These are phyloP conservation scores for Linaria vulgaris DNA, from an alignment of 257 asterid species.

Conservation along the genomic window DNA sequence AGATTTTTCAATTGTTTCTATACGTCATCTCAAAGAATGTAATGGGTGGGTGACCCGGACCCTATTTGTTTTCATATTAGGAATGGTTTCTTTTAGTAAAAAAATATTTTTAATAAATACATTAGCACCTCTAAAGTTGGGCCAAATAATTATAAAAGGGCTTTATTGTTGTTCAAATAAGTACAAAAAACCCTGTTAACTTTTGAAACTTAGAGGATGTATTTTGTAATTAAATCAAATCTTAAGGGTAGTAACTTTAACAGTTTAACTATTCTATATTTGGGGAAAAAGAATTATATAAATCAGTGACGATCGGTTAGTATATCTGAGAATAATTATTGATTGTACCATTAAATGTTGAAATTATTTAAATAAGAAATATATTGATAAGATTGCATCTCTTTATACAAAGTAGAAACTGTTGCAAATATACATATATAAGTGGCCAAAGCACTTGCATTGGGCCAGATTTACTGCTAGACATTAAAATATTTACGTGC, in stretches of 20 bases:
- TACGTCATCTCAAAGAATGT: too few species aligned
- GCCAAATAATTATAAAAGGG: too few species aligned
- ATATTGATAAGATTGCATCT: constrained; percentile 4
- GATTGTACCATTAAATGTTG: background rate
- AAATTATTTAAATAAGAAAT: background rate
- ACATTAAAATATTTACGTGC: too few species aligned
- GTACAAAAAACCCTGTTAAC: too few species aligned
- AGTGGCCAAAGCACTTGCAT: constrained; percentile 13
- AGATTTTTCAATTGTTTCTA: too few species aligned
- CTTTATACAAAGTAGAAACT: background rate
- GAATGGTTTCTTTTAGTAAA: background rate
- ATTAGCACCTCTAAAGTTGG: too few species aligned
- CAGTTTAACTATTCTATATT: background rate
- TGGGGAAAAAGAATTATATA: background rate
- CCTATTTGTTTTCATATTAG: background rate
- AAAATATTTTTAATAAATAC: background rate
- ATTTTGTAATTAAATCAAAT: too few species aligned
- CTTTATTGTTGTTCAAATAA: too few species aligned
- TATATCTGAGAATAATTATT: background rate
- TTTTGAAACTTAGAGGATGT: too few species aligned
- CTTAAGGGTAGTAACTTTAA: too few species aligned
- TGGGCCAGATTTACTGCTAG: background rate
- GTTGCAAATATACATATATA: background rate
- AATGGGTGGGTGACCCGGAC: too few species aligned
- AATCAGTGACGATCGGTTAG: background rate